These are phyloP conservation scores for Mortierella sp. DNA, from an alignment of 371 early-diverging fungal species.

Conservation along the genomic window DNA sequence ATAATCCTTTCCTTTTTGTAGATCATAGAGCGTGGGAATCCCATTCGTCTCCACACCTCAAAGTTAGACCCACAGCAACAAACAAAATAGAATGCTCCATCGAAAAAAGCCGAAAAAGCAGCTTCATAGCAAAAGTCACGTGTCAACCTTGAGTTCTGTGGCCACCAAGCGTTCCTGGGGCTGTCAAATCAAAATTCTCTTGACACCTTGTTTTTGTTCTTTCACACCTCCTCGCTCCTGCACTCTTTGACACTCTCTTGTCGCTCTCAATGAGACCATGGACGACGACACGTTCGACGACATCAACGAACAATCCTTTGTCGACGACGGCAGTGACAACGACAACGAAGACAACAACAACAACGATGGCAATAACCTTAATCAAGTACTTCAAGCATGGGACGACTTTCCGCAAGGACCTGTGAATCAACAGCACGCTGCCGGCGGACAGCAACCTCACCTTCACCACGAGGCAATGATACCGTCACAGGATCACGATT, in stretches of 20 bases:
- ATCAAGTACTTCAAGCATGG: not conserved
- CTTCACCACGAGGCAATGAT: not conserved
- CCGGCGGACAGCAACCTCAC: not conserved
- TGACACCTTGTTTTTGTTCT: not conserved
- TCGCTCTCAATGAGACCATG: conserved; percentile 14
- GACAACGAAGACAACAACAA: not conserved
- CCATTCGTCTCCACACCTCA: not conserved
- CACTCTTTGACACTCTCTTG: not conserved
- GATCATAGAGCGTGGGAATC: not conserved
- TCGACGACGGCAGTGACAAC: conserved; percentile 7
- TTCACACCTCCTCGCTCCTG: not conserved
- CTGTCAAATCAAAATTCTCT: too few species aligned
- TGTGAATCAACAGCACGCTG: not conserved
- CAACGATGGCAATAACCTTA: not conserved
- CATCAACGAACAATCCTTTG: conserved; percentile 19
- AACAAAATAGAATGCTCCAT: too few species aligned
- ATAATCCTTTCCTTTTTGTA: not conserved
- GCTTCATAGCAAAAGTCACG: too few species aligned
- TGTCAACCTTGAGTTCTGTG: too few species aligned
- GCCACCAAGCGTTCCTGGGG: too few species aligned
- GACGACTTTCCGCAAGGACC: not conserved
- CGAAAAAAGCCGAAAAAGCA: too few species aligned
- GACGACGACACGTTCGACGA: conserved; percentile 21
- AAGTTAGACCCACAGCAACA: not conserved
- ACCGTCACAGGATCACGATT: conserved; percentile 39